A percentile compares a stretch with the other conserved stretches of the same genome.
Conservation (phyloP, 2,329 filamentous ascomycete species). For the Alternaria hordeiaustralica region DNA sequence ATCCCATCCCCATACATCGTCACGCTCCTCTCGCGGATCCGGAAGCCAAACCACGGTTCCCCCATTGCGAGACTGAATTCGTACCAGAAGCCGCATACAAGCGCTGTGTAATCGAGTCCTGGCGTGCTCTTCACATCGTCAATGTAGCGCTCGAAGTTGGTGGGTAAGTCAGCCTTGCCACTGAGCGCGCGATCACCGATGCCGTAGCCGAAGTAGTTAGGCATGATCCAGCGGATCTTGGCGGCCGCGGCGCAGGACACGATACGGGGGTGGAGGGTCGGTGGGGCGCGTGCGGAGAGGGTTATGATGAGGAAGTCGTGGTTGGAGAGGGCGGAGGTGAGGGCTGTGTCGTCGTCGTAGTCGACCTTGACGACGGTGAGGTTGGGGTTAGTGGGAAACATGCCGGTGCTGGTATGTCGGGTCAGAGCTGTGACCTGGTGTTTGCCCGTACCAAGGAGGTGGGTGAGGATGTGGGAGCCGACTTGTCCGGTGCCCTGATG, state of each 20-base stretch:
- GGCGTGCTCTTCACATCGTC: constrained; percentile 12
- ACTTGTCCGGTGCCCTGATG: not conserved
- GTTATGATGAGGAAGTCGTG: not conserved
- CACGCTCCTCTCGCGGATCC: constrained; percentile 39
- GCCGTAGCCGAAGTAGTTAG: not conserved
- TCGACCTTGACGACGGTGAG: not conserved
- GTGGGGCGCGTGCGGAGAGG: not conserved
- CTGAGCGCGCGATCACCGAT: not conserved
- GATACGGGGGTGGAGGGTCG: not conserved
- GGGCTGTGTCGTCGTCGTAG: not conserved
- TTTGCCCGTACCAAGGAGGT: not conserved
- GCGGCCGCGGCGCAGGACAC: not conserved
- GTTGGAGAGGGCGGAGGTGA: not conserved
- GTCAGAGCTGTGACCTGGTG: not conserved
- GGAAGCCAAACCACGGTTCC: constrained; percentile 44
- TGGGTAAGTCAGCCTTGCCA: not conserved
- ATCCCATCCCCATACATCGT: constrained; percentile 44
- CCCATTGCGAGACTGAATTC: constrained; percentile 46
- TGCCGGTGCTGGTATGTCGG: not conserved
- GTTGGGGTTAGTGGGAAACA: not conserved
- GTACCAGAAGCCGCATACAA: constrained; percentile 45
- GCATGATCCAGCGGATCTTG: not conserved
- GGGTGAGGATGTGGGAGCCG: not conserved
- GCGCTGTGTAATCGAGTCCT: constrained; percentile 10
- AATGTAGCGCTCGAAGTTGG: not conserved